Conservation (phyloP, 2,329 filamentous ascomycete species). For the Cercospora beticola region DNA sequence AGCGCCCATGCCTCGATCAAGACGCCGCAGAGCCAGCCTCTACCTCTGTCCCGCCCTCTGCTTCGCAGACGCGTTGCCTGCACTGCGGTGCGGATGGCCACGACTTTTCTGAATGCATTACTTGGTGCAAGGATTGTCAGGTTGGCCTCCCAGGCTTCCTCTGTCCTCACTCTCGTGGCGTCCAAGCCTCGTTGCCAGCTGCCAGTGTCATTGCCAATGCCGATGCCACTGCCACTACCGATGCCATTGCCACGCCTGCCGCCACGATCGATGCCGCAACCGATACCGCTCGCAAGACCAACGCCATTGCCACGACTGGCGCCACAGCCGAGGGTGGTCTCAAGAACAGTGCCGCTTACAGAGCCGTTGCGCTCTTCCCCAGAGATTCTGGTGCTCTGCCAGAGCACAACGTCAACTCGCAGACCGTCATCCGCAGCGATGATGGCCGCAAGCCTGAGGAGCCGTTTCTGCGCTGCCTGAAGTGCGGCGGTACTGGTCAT, state of each 20-base stretch:
- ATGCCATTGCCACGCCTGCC: not conserved
- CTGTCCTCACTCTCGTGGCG: not conserved
- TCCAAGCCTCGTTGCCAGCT: not conserved
- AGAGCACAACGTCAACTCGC: not conserved
- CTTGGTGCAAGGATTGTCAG: constrained; percentile 10
- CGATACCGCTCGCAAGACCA: not conserved
- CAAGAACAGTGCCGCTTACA: not conserved
- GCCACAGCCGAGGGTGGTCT: not conserved
- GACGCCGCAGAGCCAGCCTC: not conserved
- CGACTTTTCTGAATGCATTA: constrained; percentile 1
- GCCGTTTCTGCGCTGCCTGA: not conserved
- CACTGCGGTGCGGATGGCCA: constrained; percentile 9
- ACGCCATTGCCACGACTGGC: not conserved
- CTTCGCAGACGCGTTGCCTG: not conserved
- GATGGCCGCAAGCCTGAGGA: not conserved
- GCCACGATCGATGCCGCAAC: not conserved
- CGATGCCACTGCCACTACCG: not conserved
- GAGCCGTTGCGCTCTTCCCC: not conserved
- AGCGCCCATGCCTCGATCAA: not conserved
- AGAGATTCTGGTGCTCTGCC: not conserved
- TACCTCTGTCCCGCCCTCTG: not conserved
- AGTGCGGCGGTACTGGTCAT: not conserved
- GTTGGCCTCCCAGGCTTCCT: not conserved
- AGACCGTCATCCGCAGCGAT: not conserved
- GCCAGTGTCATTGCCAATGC: not conserved